Evolutionary conservation across 306 rosid genomes (phyloP), one percentile per base, ranked within the genome.

Genomic region (Ceratonia siliqua): DNA sequence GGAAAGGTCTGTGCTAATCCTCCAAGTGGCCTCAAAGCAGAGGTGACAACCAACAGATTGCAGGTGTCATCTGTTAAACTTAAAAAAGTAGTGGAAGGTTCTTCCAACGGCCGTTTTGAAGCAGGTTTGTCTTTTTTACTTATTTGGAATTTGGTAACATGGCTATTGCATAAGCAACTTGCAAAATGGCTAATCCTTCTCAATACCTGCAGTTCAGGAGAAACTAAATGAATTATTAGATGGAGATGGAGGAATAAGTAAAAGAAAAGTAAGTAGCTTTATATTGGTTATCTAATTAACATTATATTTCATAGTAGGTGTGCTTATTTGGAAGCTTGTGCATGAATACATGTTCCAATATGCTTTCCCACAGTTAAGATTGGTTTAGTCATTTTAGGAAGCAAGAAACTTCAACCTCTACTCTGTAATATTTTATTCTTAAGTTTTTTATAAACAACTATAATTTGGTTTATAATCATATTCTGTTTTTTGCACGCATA

Each of bases 161-260:
- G 74, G 41, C 15, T 80, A 41, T 56, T 80, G 22, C 13, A 10
- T 58, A 15, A 59, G 64, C 46, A 75, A 48, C 74, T 14, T 64
- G 43, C 68, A 68, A 43, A 68, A 83, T 70, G 70, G 57, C 59
- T 81, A 41, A 79, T 78, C 54, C 42, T 78, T 74, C 81, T 75
- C 21, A 46, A 68, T 79, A 50, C 72, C 82, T 87, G 82, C 92
- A 95, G 99, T 95, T 75, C 96, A 95, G 81, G 98, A 82, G 87
- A 95, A 90, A 82, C 99, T 95, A 81, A 92, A 86, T 21, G 99
- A 92, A 82, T 81, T 95, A 83, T 78, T 95, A 81, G 99, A 95
- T 87, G 85, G 75, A 68, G 90, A 88, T 53, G 99, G 99, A 32
- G 99, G 99, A 71, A 87, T 95, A 74, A 95, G 97, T 88, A 92